Percentiles rank a stretch among this genome's conserved stretches.
These are phyloP conservation scores for Sarocladium strictum DNA, from an alignment of 2,329 filamentous ascomycete species.

Conservation along the genomic window DNA sequence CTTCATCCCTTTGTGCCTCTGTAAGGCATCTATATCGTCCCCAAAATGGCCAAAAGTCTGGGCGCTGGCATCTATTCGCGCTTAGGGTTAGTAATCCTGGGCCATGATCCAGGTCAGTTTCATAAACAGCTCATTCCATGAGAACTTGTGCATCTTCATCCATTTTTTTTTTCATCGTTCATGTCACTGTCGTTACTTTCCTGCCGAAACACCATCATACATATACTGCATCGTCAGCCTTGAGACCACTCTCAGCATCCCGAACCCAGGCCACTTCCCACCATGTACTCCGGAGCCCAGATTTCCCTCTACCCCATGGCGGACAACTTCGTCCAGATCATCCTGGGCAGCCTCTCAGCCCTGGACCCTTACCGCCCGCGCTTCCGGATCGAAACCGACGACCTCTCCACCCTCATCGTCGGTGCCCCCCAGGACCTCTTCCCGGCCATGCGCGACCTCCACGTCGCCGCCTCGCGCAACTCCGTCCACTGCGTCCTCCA, in stretches of 20 bases:
- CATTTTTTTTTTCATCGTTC: too few relatives aligned
- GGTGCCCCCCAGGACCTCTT: neutral
- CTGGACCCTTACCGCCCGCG: neutral
- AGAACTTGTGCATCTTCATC: too few relatives aligned
- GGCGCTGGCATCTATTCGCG: neutral
- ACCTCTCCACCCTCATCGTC: conserved; percentile 1
- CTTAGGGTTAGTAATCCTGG: neutral
- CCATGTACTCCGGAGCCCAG: neutral
- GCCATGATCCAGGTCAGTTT: neutral
- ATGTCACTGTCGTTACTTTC: too few relatives aligned
- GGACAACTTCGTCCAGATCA: conserved; percentile 2
- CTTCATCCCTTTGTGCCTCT: neutral
- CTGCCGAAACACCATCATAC: too few relatives aligned
- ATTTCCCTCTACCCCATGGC: conserved; percentile 4
- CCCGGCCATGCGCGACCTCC: conserved; percentile 4
- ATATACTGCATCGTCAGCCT: too few relatives aligned
- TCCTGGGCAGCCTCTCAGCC: conserved; percentile 2
- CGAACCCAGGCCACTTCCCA: neutral
- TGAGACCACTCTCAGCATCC: too few relatives aligned
- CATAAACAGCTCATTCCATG: neutral
- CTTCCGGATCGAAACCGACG: conserved; percentile 3
- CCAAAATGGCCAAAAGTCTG: neutral
- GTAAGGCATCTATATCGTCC: neutral
- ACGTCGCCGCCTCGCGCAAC: conserved; percentile 1
- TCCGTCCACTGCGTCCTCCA: conserved; percentile 1